Base-by-base conservation (phyloP, 2,329 filamentous ascomycete species). In the Penicillium paneum region DNA sequence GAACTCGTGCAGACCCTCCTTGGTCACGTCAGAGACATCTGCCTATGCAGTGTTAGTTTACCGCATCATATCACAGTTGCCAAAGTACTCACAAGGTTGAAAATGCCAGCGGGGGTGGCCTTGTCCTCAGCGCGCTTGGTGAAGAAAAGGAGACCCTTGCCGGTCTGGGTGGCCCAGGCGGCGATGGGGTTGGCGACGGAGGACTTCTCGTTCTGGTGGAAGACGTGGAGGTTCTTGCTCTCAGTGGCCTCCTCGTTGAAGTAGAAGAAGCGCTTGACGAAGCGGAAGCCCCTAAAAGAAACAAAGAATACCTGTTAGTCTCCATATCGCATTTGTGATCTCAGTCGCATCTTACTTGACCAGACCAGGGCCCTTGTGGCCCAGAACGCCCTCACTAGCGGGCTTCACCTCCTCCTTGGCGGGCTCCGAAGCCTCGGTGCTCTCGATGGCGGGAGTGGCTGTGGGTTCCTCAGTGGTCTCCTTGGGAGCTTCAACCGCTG, bases 181-280 rank as follows among this genome's bases (percentile, higher is more conserved):
- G 86, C 88, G 66, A 88, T 88, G 63, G 89, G 83, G 79, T 95
- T 88, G 58, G 89, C 87, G 63, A 87, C 81, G 50, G 86, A 81
- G 53, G 87, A 81, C 87, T 97, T 97, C 83, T 96, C 91, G 68
- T 85, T 87, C 78, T 91, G 90, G 66, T 95, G 82, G 80, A 93
- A 97, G 66, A 82, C 78, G 64, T 81, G 76, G 54, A 97, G 82
- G 71, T 87, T 82, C 77, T 93, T 88, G 66, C 84, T 77, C 69
- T 91, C 84, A 56, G 95, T 75, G 46, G 89, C 78, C 52, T 91
- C 89, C 46, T 83, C 79, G 65, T 86, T 84, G 77, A 93, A 90
- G 83, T 87, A 92, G 80, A 97, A 97, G 79, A 90, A 90, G 74
- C 91, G 91, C 85, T 97, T 97, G 74, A 87, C 85, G 79, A 91